These are phyloP conservation scores for Trichophyton rubrum DNA, from an alignment of 2,329 filamentous ascomycete species.

Conservation along the genomic window DNA sequence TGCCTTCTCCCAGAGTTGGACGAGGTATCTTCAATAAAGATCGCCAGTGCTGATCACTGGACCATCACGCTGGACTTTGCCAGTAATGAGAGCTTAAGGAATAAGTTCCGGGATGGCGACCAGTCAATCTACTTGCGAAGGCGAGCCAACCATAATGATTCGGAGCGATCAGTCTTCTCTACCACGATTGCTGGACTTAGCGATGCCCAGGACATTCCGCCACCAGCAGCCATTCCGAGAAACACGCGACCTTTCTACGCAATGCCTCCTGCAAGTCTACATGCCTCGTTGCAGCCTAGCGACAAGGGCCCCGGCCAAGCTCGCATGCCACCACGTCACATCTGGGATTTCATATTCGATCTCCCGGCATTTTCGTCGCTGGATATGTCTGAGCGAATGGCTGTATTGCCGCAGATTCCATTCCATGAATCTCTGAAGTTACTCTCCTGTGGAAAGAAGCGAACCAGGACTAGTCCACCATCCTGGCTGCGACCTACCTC, in stretches of 20 bases:
- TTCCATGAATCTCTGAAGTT: slow-evolving; percentile 21
- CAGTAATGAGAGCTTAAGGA: slow-evolving; percentile 47
- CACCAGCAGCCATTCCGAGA: slow-evolving; percentile 14
- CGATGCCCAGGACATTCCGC: slow-evolving; percentile 39
- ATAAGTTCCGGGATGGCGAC: slow-evolving; percentile 50
- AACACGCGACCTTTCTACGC: slow-evolving; percentile 13
- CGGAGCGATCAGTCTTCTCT: slow-evolving; percentile 51
- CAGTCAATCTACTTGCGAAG: slow-evolving; percentile 65
- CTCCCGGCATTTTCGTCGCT: slow-evolving; percentile 42
- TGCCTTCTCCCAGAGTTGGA: slow-evolving; percentile 42
- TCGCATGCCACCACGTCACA: slow-evolving; percentile 25
- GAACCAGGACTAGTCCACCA: slow-evolving; percentile 35
- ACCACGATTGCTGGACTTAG: slow-evolving; percentile 64
- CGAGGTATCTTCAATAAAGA: slow-evolving; percentile 27
- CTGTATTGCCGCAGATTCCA: slow-evolving; percentile 43
- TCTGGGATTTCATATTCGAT: slow-evolving; percentile 65
- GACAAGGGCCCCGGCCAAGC: slow-evolving; percentile 14
- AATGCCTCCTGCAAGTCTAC: slow-evolving; percentile 17
- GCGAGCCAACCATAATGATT: slow-evolving; percentile 49
- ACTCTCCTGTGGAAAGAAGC: slow-evolving; percentile 20
- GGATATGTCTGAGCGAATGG: slow-evolving; percentile 54
- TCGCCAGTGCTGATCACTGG: slow-evolving; percentile 55
- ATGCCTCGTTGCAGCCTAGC: slow-evolving; percentile 1
- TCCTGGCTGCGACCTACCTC: slow-evolving; percentile 45
- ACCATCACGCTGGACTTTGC: slow-evolving; percentile 64